Percentiles rank a stretch among this genome's conserved stretches.
Evolutionary conservation across 2,329 filamentous ascomycete species (phyloP).

Genomic region (Helotiales sp.): DNA sequence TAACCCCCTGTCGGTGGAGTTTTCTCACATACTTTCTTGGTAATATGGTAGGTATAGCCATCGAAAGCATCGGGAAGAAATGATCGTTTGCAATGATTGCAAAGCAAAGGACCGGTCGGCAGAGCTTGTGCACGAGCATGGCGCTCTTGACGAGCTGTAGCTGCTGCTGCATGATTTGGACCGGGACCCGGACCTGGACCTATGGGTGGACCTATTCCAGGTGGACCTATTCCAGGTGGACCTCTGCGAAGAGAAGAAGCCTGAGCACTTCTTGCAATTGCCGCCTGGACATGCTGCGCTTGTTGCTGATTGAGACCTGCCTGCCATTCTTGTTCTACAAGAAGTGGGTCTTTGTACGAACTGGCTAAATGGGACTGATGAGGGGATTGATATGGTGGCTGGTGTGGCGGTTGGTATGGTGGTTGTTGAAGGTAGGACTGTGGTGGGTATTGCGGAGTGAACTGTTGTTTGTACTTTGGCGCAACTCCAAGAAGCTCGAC

Average conservation of each 20-base stretch:
- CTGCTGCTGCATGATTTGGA: not conserved
- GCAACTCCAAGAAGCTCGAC: not conserved
- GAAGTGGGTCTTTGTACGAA: constrained; percentile 10
- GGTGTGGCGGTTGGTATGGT: not conserved
- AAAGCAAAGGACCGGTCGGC: not conserved
- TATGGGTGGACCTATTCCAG: not conserved
- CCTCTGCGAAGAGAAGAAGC: constrained; percentile 6
- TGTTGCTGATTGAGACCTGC: constrained; percentile 8
- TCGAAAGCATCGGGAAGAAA: constrained; percentile 5
- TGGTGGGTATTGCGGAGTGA: not conserved
- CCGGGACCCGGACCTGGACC: not conserved
- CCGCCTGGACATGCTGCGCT: constrained; percentile 9
- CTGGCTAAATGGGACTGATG: not conserved
- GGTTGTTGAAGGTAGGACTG: not conserved
- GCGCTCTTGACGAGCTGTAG: constrained; percentile 4
- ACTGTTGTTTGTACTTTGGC: not conserved
- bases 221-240: not conserved
- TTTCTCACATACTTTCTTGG: constrained; percentile 29
- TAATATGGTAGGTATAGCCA: constrained; percentile 24
- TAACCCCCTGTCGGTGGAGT: constrained; percentile 21
- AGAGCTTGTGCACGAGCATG: not conserved
- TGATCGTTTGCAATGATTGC: not conserved
- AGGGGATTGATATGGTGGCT: too few relatives aligned
- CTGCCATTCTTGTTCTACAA: constrained; percentile 12
- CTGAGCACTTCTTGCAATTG: constrained; percentile 2